A percentile compares a stretch with the other conserved stretches of the same genome.
These are phyloP conservation scores for Hyphodiscus hymeniophilus DNA, from an alignment of 495 filamentous ascomycete genomes.

Conservation along the genomic window DNA sequence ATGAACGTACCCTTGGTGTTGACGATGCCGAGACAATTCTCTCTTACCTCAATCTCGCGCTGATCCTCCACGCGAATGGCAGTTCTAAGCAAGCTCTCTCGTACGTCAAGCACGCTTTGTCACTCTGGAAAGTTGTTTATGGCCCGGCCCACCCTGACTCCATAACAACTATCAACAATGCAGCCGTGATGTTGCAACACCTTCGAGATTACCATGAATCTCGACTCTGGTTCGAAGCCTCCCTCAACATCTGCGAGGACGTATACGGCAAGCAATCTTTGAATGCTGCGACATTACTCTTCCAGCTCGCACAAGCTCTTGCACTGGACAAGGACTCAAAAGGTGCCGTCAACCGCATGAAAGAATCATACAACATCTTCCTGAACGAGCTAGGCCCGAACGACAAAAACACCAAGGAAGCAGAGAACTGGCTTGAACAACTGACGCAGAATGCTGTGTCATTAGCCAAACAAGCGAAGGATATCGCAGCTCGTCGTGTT, in stretches of 20 bases:
- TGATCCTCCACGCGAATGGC: slow-evolving; percentile 89
- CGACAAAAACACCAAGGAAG: slow-evolving; percentile 92
- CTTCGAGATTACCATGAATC: slow-evolving; percentile 89
- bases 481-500: slow-evolving; percentile 62
- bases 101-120: slow-evolving; percentile 87
- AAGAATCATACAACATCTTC: slow-evolving; percentile 94
- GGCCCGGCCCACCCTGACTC: slow-evolving; percentile 90
- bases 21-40: slow-evolving; percentile 91
- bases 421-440: slow-evolving; percentile 90
- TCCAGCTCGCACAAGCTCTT: slow-evolving; percentile 92
- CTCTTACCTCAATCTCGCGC: slow-evolving; percentile 87
- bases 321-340: slow-evolving; percentile 90
- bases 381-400: slow-evolving; percentile 70
- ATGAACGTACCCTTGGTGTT: slow-evolving; percentile 88
- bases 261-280: slow-evolving; percentile 81
- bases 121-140: slow-evolving; percentile 96
- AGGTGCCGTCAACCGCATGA: slow-evolving; percentile 83
- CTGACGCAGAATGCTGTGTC: slow-evolving; percentile 90
- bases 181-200: slow-evolving; percentile 94
- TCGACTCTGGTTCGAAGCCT: slow-evolving; percentile 92
- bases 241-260: slow-evolving; percentile 75
- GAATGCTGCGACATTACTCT: slow-evolving; percentile 90
- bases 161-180: slow-evolving; percentile 98
- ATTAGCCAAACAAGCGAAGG: slow-evolving; percentile 86
- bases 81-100: slow-evolving; percentile 76